Percentiles rank a stretch among this genome's conserved stretches.
Evolutionary conservation across 2,329 filamentous ascomycete species (phyloP).

Genomic region (Colletotrichum horii): DNA sequence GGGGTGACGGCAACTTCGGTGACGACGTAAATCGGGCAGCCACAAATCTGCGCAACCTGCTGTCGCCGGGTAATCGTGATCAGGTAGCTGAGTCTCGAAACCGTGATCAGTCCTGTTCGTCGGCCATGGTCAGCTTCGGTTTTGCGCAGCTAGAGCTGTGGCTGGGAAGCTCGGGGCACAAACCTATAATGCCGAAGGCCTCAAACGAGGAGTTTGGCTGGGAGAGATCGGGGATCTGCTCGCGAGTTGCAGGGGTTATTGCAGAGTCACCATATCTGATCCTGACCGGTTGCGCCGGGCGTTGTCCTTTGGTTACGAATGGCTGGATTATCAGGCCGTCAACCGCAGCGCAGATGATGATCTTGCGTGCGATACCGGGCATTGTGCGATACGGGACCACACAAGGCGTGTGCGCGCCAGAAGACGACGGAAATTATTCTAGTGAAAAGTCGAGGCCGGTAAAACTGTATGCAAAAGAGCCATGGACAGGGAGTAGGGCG

Average conservation of each 20-base stretch:
- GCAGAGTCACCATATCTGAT: slow-evolving; percentile 72
- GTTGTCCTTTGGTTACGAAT: slow-evolving; percentile 63
- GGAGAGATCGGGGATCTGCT: slow-evolving; percentile 49
- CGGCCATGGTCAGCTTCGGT: slow-evolving; percentile 9
- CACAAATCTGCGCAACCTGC: slow-evolving; percentile 86
- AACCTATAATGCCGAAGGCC: slow-evolving; percentile 65
- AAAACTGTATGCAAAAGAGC: neutral
- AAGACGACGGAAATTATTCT: neutral
- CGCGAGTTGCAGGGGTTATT: slow-evolving; percentile 48
- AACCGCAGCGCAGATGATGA: slow-evolving; percentile 79
- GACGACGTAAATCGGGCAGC: slow-evolving; percentile 83
- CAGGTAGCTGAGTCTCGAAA: slow-evolving; percentile 83
- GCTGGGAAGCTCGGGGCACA: slow-evolving; percentile 22
- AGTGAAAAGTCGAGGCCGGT: neutral
- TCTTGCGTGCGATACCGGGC: slow-evolving; percentile 79
- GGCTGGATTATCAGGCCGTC: slow-evolving; percentile 86
- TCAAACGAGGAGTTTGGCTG: slow-evolving; percentile 58
- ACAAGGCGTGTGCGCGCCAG: neutral
- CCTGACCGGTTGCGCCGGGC: slow-evolving; percentile 62
- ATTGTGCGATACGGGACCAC: slow-evolving; percentile 47
- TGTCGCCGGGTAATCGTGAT: slow-evolving; percentile 86
- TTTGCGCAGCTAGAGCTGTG: neutral
- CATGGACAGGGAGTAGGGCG: neutral
- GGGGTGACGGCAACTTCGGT: slow-evolving; percentile 93
- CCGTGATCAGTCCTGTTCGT: slow-evolving; percentile 75